Evolutionary conservation across 2,329 filamentous ascomycete species (phyloP).

Genomic region (Penicillium concentricum): DNA sequence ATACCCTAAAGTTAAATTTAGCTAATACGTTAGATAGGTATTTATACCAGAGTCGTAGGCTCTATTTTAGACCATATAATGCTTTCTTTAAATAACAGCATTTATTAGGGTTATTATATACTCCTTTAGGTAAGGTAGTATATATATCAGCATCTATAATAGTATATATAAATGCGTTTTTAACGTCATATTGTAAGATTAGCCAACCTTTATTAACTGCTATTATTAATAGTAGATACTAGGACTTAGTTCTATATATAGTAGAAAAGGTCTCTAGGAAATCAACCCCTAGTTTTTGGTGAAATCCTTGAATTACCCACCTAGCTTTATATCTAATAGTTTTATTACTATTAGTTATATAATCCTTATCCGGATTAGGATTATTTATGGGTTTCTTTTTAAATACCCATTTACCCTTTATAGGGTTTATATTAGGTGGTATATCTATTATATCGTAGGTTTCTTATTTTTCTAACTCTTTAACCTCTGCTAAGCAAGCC

Average conservation of each 20-base stretch:
- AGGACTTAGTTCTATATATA: neutral
- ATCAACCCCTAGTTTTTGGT: neutral
- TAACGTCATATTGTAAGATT: neutral
- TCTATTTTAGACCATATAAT: neutral
- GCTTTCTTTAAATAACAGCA: neutral
- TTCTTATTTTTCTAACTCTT: too few species aligned
- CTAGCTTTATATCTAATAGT: neutral
- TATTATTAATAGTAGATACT: neutral
- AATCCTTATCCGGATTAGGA: too few species aligned
- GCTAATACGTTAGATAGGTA: neutral
- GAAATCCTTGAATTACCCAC: too few species aligned
- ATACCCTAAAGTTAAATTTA: neutral
- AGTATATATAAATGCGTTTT: neutral
- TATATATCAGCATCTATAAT: neutral
- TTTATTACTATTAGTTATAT: too few species aligned
- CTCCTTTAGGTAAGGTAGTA: neutral
- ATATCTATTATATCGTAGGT: too few species aligned
- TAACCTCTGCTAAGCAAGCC: too few species aligned
- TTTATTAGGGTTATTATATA: neutral
- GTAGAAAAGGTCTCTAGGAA: neutral
- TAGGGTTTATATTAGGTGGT: too few species aligned
- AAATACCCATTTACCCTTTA: too few species aligned
- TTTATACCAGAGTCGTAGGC: neutral
- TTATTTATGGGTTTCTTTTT: too few species aligned
- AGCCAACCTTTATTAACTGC: neutral